Evolutionary conservation across 129 eudicot genomes (phyloP), one percentile per base, ranked within the genome.

Genomic region (Mikania micrantha): DNA sequence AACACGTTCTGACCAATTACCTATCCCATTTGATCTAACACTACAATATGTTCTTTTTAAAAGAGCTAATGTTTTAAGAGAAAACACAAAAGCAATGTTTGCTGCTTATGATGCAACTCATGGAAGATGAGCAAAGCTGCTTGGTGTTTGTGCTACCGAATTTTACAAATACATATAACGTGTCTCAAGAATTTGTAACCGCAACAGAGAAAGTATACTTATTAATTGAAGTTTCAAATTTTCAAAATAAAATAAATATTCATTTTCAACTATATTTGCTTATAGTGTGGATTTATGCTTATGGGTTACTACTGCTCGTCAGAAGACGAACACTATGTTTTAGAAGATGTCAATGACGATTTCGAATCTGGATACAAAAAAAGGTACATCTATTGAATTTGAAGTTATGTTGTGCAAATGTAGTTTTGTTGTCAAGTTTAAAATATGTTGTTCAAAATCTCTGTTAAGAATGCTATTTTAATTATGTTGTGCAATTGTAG

Each of bases 41-140:
- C 32, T 71, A 42, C 4, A 9, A 11, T 25, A 36, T 54, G 48
- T 60, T 25, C 60, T 66, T 56, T 31, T 77, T 58, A 20, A 60
- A 93, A 93, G 99, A 71, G 83, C 95, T 81, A 96, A 93, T 77
- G 90, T 93, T 39, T 77, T 93, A 67, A 85, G 99, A 77, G 96
- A 93, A 84, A 93, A 93, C 77, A 85, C 90, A 39, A 96, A 93
- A 76, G 95, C 99, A 67, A 90, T 93, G 28, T 88, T 93, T 73
- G 90, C 96, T 4, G 95, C 84, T 69, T 93, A 96, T 73, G 99
- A 93, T 79, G 89, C 90, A 61, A 96, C 96, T 65, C 99, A 93
- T 77, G 95, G 90, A 69, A 93, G 95, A 76, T 93, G 99, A 96
- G 99, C 99, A 64, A 89, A 89, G 81, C 86, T 93, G 50, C 96